Evolutionary conservation across 768 basidiomycete genomes (phyloP), one percentile per base, ranked within the genome.

Genomic region (Cystofilobasidium bisporidii): DNA sequence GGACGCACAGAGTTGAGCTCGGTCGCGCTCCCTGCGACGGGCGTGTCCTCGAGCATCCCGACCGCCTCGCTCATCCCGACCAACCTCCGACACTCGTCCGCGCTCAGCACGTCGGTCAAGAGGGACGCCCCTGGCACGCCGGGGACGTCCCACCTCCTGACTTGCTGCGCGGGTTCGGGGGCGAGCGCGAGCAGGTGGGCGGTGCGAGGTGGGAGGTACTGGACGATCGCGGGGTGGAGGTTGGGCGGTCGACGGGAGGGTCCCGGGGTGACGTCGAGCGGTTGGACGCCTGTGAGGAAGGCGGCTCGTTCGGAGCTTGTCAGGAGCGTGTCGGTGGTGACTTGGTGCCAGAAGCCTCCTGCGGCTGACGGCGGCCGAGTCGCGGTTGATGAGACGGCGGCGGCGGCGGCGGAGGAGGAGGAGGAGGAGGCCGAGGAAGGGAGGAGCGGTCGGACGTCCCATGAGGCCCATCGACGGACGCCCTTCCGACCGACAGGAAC

Each of bases 211-310:
- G 71, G 65, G 12, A 81, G 81, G 56, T 77, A 79, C 71, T 80
- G 80, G n/a, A 84, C 81, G 22, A 82, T 79, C 0, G 81, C 81
- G 14, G 81, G 79, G 73, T 82, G 80, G 47, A 80, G 78, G 72
- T 84, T 84, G 26, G 82, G 82, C 0, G 83, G 83, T 15, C 81
- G 79, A 24, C 83, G 80, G 1, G 79, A 79, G n/a, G 79, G 76
- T 0, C 81, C 83, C 8, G 79, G 79, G 0, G 79, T 80, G 26
- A 76, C 78, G 48, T 79, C 74, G n/a, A 78, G 73, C 36, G 70
- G 24, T 8, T 53, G 1, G 24, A 59, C 41, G 40, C 38, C 41
- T 3, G 40, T 11, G 33, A 60, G 15, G 50, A 65, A 50, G 24
- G 55, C 43, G 15, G 58, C n/a, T 41, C 63, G 48, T 47, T 60